Evolutionary conservation across 2,329 filamentous ascomycete genomes (phyloP).

Genomic region (Coniochaeta sp.): DNA sequence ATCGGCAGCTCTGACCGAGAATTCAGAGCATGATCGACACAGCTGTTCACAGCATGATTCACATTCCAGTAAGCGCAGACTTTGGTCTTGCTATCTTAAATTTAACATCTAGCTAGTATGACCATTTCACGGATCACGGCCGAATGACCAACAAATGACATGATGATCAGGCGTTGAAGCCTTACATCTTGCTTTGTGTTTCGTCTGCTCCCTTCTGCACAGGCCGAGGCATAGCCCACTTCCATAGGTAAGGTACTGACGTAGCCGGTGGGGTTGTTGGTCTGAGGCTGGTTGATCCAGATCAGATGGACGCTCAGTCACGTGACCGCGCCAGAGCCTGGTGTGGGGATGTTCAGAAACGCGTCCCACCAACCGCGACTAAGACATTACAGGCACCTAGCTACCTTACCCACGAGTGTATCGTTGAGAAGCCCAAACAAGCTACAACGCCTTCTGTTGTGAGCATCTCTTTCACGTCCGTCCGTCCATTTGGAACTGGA

Average conservation of each 20-base stretch:
- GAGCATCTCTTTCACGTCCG: neutral
- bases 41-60: neutral
- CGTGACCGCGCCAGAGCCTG: neutral
- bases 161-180: neutral
- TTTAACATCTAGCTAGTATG: neutral
- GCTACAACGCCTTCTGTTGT: neutral
- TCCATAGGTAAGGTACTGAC: too few relatives aligned
- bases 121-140: neutral
- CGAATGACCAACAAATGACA: neutral
- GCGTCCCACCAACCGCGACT: neutral
- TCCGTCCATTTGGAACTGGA: neutral
- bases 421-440: neutral
- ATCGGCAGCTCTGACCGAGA: slow-evolving; percentile 1
- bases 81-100: neutral
- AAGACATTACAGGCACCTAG: neutral
- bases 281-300: neutral
- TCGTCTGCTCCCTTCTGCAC: too few relatives aligned
- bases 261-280: neutral
- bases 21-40: neutral
- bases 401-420: neutral
- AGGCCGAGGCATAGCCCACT: too few relatives aligned
- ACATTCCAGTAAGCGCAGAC: neutral
- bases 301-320: neutral
- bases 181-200: neutral
- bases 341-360: neutral